These are phyloP conservation scores for Diaporthe aspalathi DNA, from an alignment of 2,329 filamentous ascomycete species.

Conservation along the genomic window DNA sequence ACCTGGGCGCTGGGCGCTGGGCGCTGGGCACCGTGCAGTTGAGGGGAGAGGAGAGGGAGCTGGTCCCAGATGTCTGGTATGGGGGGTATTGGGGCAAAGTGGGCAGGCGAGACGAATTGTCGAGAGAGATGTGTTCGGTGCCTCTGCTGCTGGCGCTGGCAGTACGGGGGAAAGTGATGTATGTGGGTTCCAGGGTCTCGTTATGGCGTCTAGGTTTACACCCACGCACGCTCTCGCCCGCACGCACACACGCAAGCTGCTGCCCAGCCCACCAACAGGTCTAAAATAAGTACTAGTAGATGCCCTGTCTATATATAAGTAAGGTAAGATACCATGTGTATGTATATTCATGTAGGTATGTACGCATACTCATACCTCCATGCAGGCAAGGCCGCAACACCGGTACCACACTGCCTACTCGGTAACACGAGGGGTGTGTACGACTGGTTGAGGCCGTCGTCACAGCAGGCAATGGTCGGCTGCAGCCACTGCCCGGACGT, in stretches of 20 bases:
- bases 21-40: conserved; percentile 9
- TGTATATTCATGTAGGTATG: background rate
- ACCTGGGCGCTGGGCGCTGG: conserved; percentile 10
- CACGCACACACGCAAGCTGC: background rate
- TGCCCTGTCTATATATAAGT: too few relatives aligned
- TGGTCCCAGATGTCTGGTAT: conserved; percentile 22
- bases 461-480: conserved; percentile 24
- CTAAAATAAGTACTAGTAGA: too few relatives aligned
- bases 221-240: background rate
- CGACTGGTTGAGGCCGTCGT: conserved; percentile 30
- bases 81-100: background rate
- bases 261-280: conserved; percentile 8
- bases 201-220: background rate
- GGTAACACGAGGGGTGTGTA: conserved; percentile 11
- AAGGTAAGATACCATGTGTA: background rate
- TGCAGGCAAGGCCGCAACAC: background rate
- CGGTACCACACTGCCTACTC: background rate
- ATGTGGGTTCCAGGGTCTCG: conserved; percentile 20
- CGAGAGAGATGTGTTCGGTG: conserved; percentile 27
- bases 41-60: conserved; percentile 19
- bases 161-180: conserved; percentile 5
- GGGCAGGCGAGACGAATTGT: conserved; percentile 26
- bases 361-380: background rate
- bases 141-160: conserved; percentile 13
- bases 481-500: conserved; percentile 34